Conservation (phyloP, 83 land plant genomes). For the Isoetes engelmannii region DNA sequence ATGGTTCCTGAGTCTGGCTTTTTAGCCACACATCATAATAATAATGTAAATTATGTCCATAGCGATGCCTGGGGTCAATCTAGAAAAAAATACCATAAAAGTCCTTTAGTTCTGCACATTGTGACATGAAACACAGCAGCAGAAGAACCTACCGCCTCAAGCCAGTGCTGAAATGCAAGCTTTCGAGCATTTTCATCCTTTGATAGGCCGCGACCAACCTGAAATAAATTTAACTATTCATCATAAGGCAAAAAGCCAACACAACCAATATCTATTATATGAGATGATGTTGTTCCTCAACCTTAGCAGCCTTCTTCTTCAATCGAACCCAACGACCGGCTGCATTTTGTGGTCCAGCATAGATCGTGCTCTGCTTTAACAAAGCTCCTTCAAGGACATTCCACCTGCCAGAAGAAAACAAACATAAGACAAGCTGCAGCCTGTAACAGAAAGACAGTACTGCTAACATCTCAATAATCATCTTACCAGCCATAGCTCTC, state of each 20-base stretch:
- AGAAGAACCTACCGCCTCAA: conserved; percentile 78
- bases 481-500: conserved; percentile 51
- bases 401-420: conserved; percentile 52
- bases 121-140: neutral
- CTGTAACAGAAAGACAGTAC: too few relatives aligned
- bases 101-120: neutral
- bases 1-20: conserved; percentile 62
- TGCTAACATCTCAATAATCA: too few relatives aligned
- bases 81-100: conserved; percentile 23
- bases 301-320: conserved; percentile 82
- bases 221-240: neutral
- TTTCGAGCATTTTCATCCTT: conserved; percentile 84
- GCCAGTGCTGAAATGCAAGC: conserved; percentile 98
- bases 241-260: conserved; percentile 2
- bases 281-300: conserved; percentile 8
- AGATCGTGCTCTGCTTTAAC: conserved; percentile 49
- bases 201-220: conserved; percentile 93
- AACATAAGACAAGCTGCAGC: neutral
- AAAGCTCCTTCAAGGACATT: conserved; percentile 67
- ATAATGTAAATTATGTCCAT: conserved; percentile 76
- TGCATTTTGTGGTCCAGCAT: conserved; percentile 50
- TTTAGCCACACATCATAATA: conserved; percentile 71
- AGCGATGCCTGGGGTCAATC: conserved; percentile 80
- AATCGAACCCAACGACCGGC: conserved; percentile 67
- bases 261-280: neutral